phyloP scores from a whole-genome alignment of 768 basidiomycete species.

The Hypholoma sublateritium region DNA sequence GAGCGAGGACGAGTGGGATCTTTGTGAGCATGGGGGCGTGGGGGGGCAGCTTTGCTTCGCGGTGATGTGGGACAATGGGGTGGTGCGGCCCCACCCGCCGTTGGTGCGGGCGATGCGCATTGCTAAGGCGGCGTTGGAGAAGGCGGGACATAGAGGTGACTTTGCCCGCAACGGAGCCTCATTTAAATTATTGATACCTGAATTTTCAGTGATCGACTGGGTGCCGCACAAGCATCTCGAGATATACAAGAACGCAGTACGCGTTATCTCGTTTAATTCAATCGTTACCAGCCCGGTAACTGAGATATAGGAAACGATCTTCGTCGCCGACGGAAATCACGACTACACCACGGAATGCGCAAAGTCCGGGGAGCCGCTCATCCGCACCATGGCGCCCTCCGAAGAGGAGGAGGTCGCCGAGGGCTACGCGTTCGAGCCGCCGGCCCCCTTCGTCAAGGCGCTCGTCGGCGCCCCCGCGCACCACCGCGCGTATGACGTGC shows the following conservation, averaged over 20 bases:
- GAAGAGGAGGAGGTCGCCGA: conserved; percentile 19
- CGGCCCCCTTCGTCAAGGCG: conserved; percentile 39
- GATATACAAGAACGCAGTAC: conserved; percentile 43
- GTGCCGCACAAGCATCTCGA: conserved; percentile 51
- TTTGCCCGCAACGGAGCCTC: background rate
- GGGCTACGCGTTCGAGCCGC: conserved; percentile 20
- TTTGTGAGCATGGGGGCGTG: conserved; percentile 46
- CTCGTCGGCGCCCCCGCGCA: conserved; percentile 43
- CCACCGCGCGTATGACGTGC: conserved; percentile 42
- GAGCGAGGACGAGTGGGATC: conserved; percentile 42
- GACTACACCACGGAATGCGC: conserved; percentile 47
- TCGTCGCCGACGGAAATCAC: conserved; percentile 47
- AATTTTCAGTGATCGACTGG: conserved; percentile 66
- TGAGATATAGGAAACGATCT: conserved; percentile 52
- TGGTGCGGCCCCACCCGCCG: conserved; percentile 52
- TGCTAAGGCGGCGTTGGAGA: conserved; percentile 41
- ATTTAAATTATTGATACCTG: background rate
- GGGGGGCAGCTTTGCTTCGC: conserved; percentile 43
- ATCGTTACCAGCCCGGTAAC: background rate
- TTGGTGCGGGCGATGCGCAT: conserved; percentile 49
- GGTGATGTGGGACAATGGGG: conserved; percentile 50
- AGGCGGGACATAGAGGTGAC: conserved; percentile 49
- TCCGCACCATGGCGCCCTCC: conserved; percentile 49
- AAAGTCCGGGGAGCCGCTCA: conserved; percentile 55
- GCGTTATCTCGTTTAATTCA: background rate